Evolutionary conservation across 192 early-diverging fungal genomes (phyloP).

Genomic region (Coemansia reversa): DNA sequence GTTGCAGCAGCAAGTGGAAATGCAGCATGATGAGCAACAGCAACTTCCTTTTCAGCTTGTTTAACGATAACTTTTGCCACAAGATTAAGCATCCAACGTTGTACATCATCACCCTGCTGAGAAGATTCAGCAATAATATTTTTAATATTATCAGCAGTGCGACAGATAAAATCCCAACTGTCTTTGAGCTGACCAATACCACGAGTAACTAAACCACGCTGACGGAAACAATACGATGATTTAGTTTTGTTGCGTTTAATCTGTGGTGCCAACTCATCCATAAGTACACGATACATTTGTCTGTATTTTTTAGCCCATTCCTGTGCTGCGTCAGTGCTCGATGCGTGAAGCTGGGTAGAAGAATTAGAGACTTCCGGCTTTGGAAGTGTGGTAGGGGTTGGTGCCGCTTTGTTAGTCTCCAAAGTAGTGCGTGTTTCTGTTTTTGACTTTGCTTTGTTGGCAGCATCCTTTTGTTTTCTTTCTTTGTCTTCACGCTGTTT

Average conservation of each 20-base stretch:
- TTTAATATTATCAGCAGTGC: constrained; percentile 21
- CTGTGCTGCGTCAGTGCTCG: neutral
- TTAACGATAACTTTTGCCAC: constrained; percentile 44
- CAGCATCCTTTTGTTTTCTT: neutral
- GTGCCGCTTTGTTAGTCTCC: no score
- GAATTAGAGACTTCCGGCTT: neutral
- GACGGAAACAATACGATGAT: constrained; percentile 34
- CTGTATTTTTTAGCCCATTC: constrained; percentile 43
- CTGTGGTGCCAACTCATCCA: constrained; percentile 17
- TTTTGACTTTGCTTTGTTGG: neutral
- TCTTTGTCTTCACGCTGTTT: neutral
- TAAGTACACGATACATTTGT: constrained; percentile 25
- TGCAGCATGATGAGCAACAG: constrained; percentile 25
- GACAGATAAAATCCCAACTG: constrained; percentile 36
- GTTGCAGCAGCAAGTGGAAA: constrained; percentile 38
- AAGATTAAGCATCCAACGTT: constrained; percentile 46
- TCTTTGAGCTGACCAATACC: constrained; percentile 51
- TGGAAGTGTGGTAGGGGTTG: neutral
- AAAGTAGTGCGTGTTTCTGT: neutral
- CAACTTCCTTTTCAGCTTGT: constrained; percentile 48
- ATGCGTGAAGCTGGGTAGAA: neutral
- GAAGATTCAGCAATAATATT: constrained; percentile 13
- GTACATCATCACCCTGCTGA: constrained; percentile 18
- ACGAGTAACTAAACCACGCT: constrained; percentile 35
- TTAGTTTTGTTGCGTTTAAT: constrained; percentile 15